Evolutionary conservation across 768 basidiomycete species (phyloP).

Genomic region (Suillus weaverae): DNA sequence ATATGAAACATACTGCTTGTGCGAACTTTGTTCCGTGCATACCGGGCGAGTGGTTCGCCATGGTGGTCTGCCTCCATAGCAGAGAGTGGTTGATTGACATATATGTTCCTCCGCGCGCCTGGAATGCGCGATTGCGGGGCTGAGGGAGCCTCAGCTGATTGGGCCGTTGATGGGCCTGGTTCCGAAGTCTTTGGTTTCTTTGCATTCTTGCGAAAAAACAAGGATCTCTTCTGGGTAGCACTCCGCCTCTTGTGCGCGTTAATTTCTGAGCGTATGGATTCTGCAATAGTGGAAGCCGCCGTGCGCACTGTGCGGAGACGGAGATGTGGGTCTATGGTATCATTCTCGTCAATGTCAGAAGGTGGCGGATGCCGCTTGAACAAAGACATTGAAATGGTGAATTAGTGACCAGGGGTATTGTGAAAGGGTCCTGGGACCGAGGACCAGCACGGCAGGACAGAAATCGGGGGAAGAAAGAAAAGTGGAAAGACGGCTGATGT

Average conservation of each 20-base stretch:
- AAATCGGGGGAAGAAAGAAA: constrained; percentile 12
- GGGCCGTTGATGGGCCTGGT: constrained; percentile 28
- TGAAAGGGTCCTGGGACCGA: constrained; percentile 19
- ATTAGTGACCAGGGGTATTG: constrained; percentile 23
- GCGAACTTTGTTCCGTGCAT: constrained; percentile 89
- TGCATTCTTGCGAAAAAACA: constrained; percentile 55
- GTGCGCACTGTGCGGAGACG: constrained; percentile 91
- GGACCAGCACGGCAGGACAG: constrained; percentile 32
- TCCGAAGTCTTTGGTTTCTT: constrained; percentile 43
- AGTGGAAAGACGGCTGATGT: constrained; percentile 3
- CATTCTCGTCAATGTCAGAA: constrained; percentile 62
- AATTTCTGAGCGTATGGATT: constrained; percentile 79
- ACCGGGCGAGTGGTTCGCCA: constrained; percentile 80
- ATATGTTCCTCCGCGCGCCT: constrained; percentile 70
- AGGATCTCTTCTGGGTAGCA: constrained; percentile 46
- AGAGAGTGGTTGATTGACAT: constrained; percentile 73
- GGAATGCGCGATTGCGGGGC: constrained; percentile 29
- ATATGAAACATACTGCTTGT: constrained; percentile 73
- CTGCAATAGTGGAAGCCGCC: constrained; percentile 86
- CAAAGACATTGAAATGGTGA: constrained; percentile 34
- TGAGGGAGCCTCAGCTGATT: constrained; percentile 20
- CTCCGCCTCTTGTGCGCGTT: constrained; percentile 61
- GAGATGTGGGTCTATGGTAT: constrained; percentile 77
- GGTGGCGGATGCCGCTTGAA: constrained; percentile 39
- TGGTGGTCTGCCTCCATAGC: constrained; percentile 61